Conservation (phyloP, 2,329 filamentous ascomycete species). For the Huntiella savannae region DNA sequence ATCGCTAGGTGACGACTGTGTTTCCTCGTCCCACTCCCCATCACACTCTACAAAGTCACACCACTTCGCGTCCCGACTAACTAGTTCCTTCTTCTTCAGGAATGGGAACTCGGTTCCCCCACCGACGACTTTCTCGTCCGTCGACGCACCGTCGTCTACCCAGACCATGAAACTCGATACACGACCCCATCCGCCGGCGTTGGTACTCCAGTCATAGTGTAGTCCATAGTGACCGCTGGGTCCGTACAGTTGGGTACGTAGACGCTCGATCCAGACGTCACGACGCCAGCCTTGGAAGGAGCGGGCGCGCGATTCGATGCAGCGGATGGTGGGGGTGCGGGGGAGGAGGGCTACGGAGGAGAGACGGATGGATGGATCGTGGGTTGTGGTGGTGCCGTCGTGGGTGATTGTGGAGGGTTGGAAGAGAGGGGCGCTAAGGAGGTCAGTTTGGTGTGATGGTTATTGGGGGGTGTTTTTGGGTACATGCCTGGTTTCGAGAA, state of each 20-base stretch:
- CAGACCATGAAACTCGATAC: conserved; percentile 30
- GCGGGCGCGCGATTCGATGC: conserved; percentile 28
- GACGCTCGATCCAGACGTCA: conserved; percentile 24
- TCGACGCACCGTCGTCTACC: conserved; percentile 18
- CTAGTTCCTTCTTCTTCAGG: conserved; percentile 19
- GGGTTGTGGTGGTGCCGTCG: conserved; percentile 17
- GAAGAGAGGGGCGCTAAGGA: conserved; percentile 23
- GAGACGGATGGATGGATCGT: conserved; percentile 24
- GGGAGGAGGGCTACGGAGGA: conserved; percentile 21
- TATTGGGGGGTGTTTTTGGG: no score
- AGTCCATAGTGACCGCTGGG: conserved; percentile 27
- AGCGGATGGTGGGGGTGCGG: conserved; percentile 24
- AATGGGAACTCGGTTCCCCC: conserved; percentile 31
- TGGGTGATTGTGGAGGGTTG: conserved; percentile 24
- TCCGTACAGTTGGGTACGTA: conserved; percentile 29
- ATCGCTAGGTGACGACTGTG: conserved; percentile 6
- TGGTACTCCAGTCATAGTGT: conserved; percentile 31
- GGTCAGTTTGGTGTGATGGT: not conserved
- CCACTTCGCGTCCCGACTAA: conserved; percentile 17
- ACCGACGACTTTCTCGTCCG: conserved; percentile 20
- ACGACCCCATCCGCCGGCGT: conserved; percentile 25
- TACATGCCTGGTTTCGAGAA: conserved; percentile 24
- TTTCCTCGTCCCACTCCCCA: conserved; percentile 3
- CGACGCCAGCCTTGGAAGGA: conserved; percentile 25
- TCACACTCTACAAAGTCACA: conserved; percentile 28